Conservation (phyloP, 768 basidiomycete species). For the Tremella fuciformis region DNA sequence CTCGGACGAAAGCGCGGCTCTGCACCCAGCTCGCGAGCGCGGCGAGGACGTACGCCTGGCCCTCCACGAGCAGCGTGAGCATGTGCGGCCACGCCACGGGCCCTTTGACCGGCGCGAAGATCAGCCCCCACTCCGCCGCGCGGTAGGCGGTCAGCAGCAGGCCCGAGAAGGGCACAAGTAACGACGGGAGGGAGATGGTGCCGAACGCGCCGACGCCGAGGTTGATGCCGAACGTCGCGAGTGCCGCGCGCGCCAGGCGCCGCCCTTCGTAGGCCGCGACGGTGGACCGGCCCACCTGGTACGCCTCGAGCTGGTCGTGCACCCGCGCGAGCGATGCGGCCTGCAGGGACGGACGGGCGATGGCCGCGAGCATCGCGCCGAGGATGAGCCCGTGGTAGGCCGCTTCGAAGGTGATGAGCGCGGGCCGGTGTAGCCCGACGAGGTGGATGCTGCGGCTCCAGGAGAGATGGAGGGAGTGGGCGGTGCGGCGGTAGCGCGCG, state of each 20-base stretch:
- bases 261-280: slow-evolving; percentile 2
- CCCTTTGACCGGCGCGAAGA: slow-evolving; percentile 3
- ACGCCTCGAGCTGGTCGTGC: neutral
- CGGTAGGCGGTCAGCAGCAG: neutral
- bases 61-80: slow-evolving; percentile 7
- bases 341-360: neutral
- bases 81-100: neutral
- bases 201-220: neutral
- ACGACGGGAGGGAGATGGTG: slow-evolving; percentile 4
- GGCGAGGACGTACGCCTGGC: slow-evolving; percentile 10
- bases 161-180: slow-evolving; percentile 6
- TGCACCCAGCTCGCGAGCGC: slow-evolving; percentile 4
- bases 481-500: too few relatives aligned
- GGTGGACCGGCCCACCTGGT: neutral
- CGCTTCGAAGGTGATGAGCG: too few relatives aligned
- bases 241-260: neutral
- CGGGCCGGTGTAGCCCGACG: too few relatives aligned
- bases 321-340: neutral
- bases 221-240: slow-evolving; percentile 6
- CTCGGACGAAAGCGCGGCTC: neutral
- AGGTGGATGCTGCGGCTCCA: too few relatives aligned
- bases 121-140: slow-evolving; percentile 5
- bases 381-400: too few relatives aligned
- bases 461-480: too few relatives aligned
- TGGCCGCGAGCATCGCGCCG: neutral